Evolutionary conservation across 805 yeast genomes (phyloP).

Genomic region (Ogataea degrootiae): DNA sequence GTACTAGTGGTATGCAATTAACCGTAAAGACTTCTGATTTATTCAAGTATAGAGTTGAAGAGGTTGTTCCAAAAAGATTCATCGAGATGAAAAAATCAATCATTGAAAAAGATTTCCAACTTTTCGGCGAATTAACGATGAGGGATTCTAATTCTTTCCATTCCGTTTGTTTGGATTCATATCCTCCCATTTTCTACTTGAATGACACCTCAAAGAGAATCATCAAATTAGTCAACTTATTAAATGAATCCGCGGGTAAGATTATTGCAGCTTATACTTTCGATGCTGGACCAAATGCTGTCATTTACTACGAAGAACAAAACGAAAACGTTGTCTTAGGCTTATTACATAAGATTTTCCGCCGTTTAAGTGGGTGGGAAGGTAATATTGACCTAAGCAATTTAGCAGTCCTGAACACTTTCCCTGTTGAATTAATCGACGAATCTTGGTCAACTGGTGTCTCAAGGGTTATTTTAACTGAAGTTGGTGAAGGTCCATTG

Average conservation of each 20-base stretch:
- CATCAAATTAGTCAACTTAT: slow-evolving; percentile 70
- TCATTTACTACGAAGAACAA: slow-evolving; percentile 76
- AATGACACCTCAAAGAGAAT: slow-evolving; percentile 86
- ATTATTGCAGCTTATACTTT: slow-evolving; percentile 92
- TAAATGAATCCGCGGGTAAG: slow-evolving; percentile 64
- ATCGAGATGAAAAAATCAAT: slow-evolving; percentile 79
- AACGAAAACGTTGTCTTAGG: slow-evolving; percentile 74
- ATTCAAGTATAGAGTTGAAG: slow-evolving; percentile 70
- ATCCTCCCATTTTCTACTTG: slow-evolving; percentile 91
- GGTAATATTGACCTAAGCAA: slow-evolving; percentile 15
- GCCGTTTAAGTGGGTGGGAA: slow-evolving; percentile 67
- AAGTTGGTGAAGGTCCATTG: slow-evolving; percentile 86
- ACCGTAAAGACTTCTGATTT: slow-evolving; percentile 88
- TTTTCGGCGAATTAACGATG: slow-evolving; percentile 90
- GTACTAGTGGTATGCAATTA: slow-evolving; percentile 94
- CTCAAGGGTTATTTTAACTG: slow-evolving; percentile 76
- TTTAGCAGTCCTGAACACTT: slow-evolving; percentile 15
- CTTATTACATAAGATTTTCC: slow-evolving; percentile 57
- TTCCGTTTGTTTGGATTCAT: slow-evolving; percentile 93
- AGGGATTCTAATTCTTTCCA: slow-evolving; percentile 96
- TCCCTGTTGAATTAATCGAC: slow-evolving; percentile 28
- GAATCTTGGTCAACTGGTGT: slow-evolving; percentile 48
- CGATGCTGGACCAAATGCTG: slow-evolving; percentile 99
- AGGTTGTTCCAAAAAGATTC: slow-evolving; percentile 85
- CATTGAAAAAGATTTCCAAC: slow-evolving; percentile 62